A percentile compares a stretch with the other conserved stretches of the same genome.
phyloP scores from a whole-genome alignment of 352 stramenopile genomes.

The Globisporangium echinulatum region DNA sequence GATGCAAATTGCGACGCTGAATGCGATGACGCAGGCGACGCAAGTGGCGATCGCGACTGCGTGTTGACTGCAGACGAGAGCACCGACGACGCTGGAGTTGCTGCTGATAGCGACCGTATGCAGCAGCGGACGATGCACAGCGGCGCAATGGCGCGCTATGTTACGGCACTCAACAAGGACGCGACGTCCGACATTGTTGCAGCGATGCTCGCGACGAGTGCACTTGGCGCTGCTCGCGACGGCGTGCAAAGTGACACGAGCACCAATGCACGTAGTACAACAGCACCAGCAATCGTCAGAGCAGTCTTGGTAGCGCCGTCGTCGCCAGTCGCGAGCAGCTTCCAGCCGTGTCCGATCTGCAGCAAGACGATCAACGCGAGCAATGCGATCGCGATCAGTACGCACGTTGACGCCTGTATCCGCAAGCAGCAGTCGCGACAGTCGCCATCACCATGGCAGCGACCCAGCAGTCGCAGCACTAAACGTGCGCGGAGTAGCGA shows the following conservation, averaged over 20 bases:
- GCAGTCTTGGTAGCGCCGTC: neutral
- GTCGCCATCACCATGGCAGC: neutral
- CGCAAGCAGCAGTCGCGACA: neutral
- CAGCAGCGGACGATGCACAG: neutral
- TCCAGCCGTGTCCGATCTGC: slow-evolving; percentile 55
- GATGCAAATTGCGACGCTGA: neutral
- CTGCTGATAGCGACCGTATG: neutral
- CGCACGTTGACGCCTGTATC: slow-evolving; percentile 56
- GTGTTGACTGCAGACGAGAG: slow-evolving; percentile 1
- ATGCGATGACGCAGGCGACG: no score
- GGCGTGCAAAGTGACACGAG: neutral
- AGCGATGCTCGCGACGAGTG: slow-evolving; percentile 17
- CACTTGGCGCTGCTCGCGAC: neutral
- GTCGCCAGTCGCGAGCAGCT: slow-evolving; percentile 3
- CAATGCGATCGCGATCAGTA: slow-evolving; percentile 53
- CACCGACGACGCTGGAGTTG: neutral
- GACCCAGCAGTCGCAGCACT: neutral
- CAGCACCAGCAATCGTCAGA: neutral
- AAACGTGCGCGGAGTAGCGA: neutral
- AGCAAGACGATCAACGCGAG: slow-evolving; percentile 37
- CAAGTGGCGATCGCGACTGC: neutral
- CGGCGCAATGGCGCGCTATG: slow-evolving; percentile 8
- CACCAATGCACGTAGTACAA: neutral
- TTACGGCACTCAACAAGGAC: slow-evolving; percentile 8
- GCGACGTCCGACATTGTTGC: slow-evolving; percentile 12